Percentiles rank a stretch among this genome's conserved stretches.
phyloP scores from a whole-genome alignment of 116 monocot genomes.

The Thalassia testudinum region DNA sequence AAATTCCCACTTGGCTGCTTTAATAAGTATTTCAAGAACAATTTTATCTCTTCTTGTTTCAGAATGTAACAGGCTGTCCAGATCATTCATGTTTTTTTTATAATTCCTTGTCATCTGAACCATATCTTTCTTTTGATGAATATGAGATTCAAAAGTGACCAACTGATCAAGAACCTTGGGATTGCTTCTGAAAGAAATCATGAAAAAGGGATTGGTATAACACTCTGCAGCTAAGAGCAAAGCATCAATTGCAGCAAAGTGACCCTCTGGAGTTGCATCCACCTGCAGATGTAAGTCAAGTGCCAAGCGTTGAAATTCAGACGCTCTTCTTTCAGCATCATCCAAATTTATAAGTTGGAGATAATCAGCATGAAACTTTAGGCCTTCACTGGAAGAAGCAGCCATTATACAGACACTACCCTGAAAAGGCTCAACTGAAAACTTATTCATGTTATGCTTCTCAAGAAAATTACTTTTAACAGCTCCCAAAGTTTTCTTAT shows the following conservation, averaged over 20 bases:
- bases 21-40: conserved; percentile 69
- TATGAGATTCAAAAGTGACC: conserved; percentile 12
- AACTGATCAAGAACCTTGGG: conserved; percentile 33
- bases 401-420: conserved; percentile 18
- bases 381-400: conserved; percentile 30
- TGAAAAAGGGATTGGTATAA: conserved; percentile 82
- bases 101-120: conserved; percentile 20
- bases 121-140: conserved; percentile 17
- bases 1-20: conserved; percentile 61
- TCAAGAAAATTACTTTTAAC: not conserved
- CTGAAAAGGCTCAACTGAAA: conserved; percentile 14
- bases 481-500: not conserved
- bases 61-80: conserved; percentile 30
- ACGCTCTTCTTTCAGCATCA: conserved; percentile 62
- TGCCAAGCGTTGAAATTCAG: conserved; percentile 63
- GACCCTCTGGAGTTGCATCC: conserved; percentile 46
- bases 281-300: conserved; percentile 46
- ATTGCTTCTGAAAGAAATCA: conserved; percentile 34
- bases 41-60: conserved; percentile 80
- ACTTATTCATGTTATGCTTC: no score
- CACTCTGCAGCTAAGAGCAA: conserved; percentile 94
- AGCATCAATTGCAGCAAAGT: conserved; percentile 86
- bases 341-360: conserved; percentile 55
- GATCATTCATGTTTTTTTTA: conserved; percentile 22
- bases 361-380: conserved; percentile 73